phyloP scores from a whole-genome alignment of 2,329 filamentous ascomycete species.

The Ceratocystis huliohia region DNA sequence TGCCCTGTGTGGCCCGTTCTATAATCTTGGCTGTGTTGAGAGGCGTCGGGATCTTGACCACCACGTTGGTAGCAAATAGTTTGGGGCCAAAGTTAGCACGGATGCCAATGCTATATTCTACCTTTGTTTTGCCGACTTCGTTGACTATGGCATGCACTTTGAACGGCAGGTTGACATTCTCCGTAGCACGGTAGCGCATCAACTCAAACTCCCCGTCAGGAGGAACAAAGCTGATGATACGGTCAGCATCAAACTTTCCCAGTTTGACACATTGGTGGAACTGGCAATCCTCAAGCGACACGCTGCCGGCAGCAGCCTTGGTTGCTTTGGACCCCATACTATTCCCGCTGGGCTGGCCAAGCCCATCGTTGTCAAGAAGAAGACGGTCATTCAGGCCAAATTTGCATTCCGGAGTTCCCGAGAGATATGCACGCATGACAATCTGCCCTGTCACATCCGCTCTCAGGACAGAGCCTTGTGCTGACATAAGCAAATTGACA shows the following conservation, averaged over 20 bases:
- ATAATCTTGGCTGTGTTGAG: constrained; percentile 92
- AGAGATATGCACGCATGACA: constrained; percentile 94
- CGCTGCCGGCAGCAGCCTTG: constrained; percentile 86
- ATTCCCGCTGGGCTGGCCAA: constrained; percentile 47
- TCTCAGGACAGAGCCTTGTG: constrained; percentile 82
- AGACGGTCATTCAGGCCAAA: constrained; percentile 95
- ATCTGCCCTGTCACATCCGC: constrained; percentile 97
- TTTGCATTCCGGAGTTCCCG: constrained; percentile 95
- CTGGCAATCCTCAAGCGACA: constrained; percentile 93
- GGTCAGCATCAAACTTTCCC: constrained; percentile 88
- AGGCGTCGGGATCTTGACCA: constrained; percentile 87
- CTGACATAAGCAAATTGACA: constrained; percentile 98
- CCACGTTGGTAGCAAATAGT: constrained; percentile 91
- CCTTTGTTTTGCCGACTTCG: constrained; percentile 90
- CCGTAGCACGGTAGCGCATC: constrained; percentile 95
- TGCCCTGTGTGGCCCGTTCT: constrained; percentile 86
- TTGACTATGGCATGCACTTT: constrained; percentile 98
- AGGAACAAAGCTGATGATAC: constrained; percentile 93
- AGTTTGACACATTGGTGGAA: constrained; percentile 98
- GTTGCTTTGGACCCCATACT: constrained; percentile 75
- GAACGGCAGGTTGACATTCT: constrained; percentile 97
- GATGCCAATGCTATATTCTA: constrained; percentile 96
- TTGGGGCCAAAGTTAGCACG: constrained; percentile 95
- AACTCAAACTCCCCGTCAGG: constrained; percentile 97
- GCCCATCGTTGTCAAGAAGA: constrained; percentile 63